Base-by-base conservation (phyloP, 176 grass and related monocot genomes). In the Aegilops tauschii region DNA sequence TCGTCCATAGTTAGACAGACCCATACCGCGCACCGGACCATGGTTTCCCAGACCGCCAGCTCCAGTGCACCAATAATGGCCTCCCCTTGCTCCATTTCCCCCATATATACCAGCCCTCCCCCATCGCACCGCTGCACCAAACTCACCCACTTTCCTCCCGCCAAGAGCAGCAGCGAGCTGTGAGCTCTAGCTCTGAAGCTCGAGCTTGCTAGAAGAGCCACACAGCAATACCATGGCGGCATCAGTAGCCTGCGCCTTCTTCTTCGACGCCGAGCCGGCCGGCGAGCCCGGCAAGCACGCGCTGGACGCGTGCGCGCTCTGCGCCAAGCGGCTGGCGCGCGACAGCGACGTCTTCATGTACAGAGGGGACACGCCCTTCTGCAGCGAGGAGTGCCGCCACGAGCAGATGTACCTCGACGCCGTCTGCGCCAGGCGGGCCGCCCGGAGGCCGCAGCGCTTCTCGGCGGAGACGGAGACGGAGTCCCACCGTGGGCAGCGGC, bases 261-360 rank as follows among this genome's bases (percentile, higher is more conserved):
- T 84, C 81, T 93, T 93, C 77, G 88, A 79, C 63, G 12, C 79
- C 28, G 91, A 85, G 54, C 83, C 73, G 35, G 20, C 77, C 16
- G 47, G 35, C 35, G 77, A 64, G 81, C 49, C 40, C 5, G 35
- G 65, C 4, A 27, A 31, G 62, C 77, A 85, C 77, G 72, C 76
- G 28, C 75, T 90, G 13, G 85, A 93, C 49, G 82, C 91, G 1
- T 92, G 91, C 39, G 88, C 87, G 84, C 87, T 92, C 30, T 92
- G 91, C 91, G 73, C 61, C 64, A 92, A 92, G 63, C 42, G 34
- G 34, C 91, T 92, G 13, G 31, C 85, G 13, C 65, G 83, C 14
- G 76, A 93, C 81, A 76, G 91, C 82, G 91, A 93, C 69, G 87
- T 93, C 70, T 93, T 90, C 85, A 93, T 92, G 90, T 92, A 92